Evolutionary conservation across 805 yeast genomes (phyloP).

Genomic region (Saccharomycopsis sp.): DNA sequence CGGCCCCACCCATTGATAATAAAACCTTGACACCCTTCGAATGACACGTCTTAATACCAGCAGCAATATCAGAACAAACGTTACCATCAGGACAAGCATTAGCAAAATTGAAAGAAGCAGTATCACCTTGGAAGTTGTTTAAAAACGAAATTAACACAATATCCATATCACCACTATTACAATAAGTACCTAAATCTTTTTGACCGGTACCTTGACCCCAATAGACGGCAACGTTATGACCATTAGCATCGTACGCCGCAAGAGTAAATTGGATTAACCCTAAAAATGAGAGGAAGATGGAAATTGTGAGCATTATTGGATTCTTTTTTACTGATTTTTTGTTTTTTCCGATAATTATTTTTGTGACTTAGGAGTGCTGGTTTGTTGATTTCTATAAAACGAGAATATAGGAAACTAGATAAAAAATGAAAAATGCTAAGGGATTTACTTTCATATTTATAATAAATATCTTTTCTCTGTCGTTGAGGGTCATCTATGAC

Average conservation of each 20-base stretch:
- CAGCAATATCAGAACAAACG: conserved; percentile 35
- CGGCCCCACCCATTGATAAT: conserved; percentile 64
- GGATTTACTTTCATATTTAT: no score
- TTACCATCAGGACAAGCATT: conserved; percentile 23
- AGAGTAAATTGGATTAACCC: no score
- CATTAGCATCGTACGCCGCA: conserved; percentile 14
- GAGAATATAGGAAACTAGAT: no score
- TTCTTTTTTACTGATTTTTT: no score
- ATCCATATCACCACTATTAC: conserved; percentile 12
- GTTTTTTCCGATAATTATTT: no score
- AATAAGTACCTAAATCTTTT: conserved; percentile 12
- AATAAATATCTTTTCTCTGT: no score
- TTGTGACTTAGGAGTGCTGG: no score
- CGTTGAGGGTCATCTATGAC: no score
- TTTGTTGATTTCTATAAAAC: no score
- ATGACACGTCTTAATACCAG: conserved; percentile 73
- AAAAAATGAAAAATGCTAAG: no score
- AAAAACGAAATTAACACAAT: conserved; percentile 36
- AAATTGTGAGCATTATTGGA: no score
- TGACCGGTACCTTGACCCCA: conserved; percentile 62
- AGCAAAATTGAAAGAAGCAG: conserved; percentile 11
- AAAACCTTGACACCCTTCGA: conserved; percentile 67
- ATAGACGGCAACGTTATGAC: conserved; percentile 52
- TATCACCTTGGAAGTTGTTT: conserved; percentile 4
- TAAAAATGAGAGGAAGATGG: no score